phyloP scores from a whole-genome alignment of 2,329 filamentous ascomycete species.

The Colletotrichum salicis region DNA sequence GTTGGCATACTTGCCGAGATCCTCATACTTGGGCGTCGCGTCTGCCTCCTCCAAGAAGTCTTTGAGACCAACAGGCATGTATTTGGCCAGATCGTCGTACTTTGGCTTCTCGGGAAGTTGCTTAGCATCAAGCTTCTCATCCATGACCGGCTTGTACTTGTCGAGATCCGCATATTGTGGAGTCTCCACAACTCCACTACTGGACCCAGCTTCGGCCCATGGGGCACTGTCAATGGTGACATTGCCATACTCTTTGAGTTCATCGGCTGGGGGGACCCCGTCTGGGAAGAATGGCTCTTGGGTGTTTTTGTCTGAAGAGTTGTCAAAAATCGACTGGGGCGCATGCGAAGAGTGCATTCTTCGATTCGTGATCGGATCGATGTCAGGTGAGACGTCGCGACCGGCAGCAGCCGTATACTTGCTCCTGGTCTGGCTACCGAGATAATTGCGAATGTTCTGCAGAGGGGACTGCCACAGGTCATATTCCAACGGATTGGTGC shows the following conservation, averaged over 20 bases:
- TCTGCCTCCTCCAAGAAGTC: slow-evolving; percentile 17
- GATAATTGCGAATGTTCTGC: slow-evolving; percentile 47
- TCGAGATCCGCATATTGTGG: slow-evolving; percentile 42
- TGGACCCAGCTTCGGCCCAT: slow-evolving; percentile 33
- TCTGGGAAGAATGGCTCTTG: slow-evolving; percentile 45
- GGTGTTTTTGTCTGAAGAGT: slow-evolving; percentile 11
- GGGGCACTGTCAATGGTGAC: slow-evolving; percentile 44
- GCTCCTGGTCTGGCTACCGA: slow-evolving; percentile 36
- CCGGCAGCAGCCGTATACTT: slow-evolving; percentile 14
- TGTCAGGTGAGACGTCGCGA: slow-evolving; percentile 51
- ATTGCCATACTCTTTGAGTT: slow-evolving; percentile 49
- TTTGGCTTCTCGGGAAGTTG: slow-evolving; percentile 37
- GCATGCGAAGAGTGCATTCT: slow-evolving; percentile 49
- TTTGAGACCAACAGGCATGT: slow-evolving; percentile 44
- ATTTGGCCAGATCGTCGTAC: slow-evolving; percentile 56
- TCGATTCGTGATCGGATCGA: slow-evolving; percentile 70
- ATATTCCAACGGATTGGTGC: slow-evolving; percentile 36
- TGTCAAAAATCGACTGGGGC: slow-evolving; percentile 28
- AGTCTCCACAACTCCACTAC: slow-evolving; percentile 31
- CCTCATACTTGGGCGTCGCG: slow-evolving; percentile 44
- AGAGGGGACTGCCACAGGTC: slow-evolving; percentile 46
- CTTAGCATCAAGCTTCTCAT: slow-evolving; percentile 41
- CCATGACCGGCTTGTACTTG: slow-evolving; percentile 49
- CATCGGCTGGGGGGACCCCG: slow-evolving; percentile 46
- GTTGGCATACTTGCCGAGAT: slow-evolving; percentile 47